phyloP scores from a whole-genome alignment of 805 yeast genomes.

The Lachancea cidri region DNA sequence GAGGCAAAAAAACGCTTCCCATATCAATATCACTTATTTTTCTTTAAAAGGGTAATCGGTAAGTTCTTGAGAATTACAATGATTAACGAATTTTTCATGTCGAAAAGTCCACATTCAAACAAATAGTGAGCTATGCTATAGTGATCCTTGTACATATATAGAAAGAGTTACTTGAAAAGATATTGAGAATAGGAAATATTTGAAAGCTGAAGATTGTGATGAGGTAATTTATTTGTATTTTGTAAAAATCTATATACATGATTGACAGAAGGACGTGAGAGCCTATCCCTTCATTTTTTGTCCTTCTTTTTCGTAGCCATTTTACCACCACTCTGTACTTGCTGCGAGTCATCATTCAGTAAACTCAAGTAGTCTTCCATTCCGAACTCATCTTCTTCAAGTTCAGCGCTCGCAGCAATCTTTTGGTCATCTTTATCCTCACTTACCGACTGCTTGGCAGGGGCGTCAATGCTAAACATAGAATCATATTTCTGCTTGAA shows the following conservation, averaged over 20 bases:
- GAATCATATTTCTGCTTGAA: slow-evolving; percentile 62
- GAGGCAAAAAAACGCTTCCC: slow-evolving; percentile 83
- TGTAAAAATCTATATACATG: neutral
- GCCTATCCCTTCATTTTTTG: slow-evolving; percentile 16
- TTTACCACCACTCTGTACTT: slow-evolving; percentile 31
- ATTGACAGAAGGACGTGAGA: neutral
- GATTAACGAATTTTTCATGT: neutral
- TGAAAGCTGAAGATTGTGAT: too few relatives aligned
- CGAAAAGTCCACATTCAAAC: neutral
- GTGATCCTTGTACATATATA: too few relatives aligned
- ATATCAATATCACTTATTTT: slow-evolving; percentile 31
- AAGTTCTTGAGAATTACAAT: neutral
- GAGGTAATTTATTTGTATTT: neutral
- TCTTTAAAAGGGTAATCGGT: too few relatives aligned
- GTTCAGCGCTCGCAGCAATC: slow-evolving; percentile 5
- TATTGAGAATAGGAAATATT: too few relatives aligned
- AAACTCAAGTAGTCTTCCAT: slow-evolving; percentile 32
- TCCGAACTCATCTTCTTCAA: slow-evolving; percentile 21
- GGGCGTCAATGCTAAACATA: slow-evolving; percentile 39
- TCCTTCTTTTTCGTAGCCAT: slow-evolving; percentile 27
- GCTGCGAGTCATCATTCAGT: slow-evolving; percentile 26
- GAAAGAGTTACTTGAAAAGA: too few relatives aligned
- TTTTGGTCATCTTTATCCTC: slow-evolving; percentile 9
- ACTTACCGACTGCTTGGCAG: slow-evolving; percentile 6
- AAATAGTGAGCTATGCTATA: neutral